Percentiles rank a stretch among this genome's conserved stretches.
phyloP scores from a whole-genome alignment of 192 early-diverging fungal genomes.

The Coemansia erecta region DNA sequence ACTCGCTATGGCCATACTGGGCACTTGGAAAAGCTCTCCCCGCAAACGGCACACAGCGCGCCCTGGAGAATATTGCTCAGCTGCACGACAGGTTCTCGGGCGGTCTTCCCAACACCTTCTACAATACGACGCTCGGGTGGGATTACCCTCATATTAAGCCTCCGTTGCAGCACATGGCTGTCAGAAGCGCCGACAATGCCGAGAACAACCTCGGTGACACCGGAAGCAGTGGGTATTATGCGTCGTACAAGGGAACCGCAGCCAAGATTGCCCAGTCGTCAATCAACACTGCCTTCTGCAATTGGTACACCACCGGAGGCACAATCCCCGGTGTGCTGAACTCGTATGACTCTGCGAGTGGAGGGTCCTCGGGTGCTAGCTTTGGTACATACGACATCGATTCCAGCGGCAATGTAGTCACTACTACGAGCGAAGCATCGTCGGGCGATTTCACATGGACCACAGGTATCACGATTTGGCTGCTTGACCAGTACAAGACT shows the following conservation, averaged over 20 bases:
- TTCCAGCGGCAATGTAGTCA: slow-evolving; percentile 19
- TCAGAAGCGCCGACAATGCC: slow-evolving; percentile 26
- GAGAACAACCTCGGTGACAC: slow-evolving; percentile 3
- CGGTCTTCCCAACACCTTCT: slow-evolving; percentile 61
- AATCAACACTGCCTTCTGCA: slow-evolving; percentile 59
- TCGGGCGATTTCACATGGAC: slow-evolving; percentile 39
- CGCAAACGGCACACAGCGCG: slow-evolving; percentile 19
- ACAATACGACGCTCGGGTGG: slow-evolving; percentile 63
- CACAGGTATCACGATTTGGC: slow-evolving; percentile 41
- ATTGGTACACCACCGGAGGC: slow-evolving; percentile 70
- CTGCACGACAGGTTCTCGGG: slow-evolving; percentile 56
- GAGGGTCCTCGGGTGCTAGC: slow-evolving; percentile 12
- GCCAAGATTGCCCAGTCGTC: slow-evolving; percentile 53
- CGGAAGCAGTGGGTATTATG: background rate
- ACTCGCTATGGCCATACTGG: slow-evolving; percentile 66
- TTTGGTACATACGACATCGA: slow-evolving; percentile 28
- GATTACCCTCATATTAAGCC: slow-evolving; percentile 69
- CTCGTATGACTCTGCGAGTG: slow-evolving; percentile 6
- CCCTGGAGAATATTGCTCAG: slow-evolving; percentile 43
- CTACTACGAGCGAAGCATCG: slow-evolving; percentile 13
- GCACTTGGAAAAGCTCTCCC: slow-evolving; percentile 32
- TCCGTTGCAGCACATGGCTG: slow-evolving; percentile 59
- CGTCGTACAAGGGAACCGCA: slow-evolving; percentile 8
- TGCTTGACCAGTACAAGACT: slow-evolving; percentile 25
- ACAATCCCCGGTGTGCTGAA: slow-evolving; percentile 50